phyloP scores from a whole-genome alignment of 23 red algal species.

The Pyropia haitanensis region DNA sequence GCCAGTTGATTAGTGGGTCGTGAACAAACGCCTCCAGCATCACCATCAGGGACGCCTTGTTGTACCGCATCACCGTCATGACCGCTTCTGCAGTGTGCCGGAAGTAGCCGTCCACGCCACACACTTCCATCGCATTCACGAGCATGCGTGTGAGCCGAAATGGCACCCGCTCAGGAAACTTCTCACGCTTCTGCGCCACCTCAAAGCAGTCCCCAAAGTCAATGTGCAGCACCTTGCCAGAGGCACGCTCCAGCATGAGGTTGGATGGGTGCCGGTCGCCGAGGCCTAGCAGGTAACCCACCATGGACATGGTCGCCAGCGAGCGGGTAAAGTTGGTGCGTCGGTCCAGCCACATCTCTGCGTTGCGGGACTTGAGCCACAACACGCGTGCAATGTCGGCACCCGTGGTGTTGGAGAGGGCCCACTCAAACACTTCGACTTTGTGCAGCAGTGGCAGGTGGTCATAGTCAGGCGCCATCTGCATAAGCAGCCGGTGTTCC shows the following conservation, averaged over 20 bases:
- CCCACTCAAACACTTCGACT: constrained; percentile 94
- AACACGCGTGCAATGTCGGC: constrained; percentile 76
- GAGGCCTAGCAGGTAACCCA: constrained; percentile 88
- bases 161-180: constrained; percentile 92
- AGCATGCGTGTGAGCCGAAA: constrained; percentile 97
- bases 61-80: constrained; percentile 70
- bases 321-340: constrained; percentile 86
- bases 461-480: constrained; percentile 85
- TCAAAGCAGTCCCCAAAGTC: constrained; percentile 99
- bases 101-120: constrained; percentile 87
- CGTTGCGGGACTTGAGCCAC: constrained; percentile 89
- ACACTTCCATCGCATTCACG: constrained; percentile 83
- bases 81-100: constrained; percentile 68
- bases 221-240: constrained; percentile 93
- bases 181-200: constrained; percentile 86
- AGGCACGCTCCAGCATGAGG: constrained; percentile 79
- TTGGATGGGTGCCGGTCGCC: constrained; percentile 97
- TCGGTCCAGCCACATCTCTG: constrained; percentile 96
- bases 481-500: constrained; percentile 87
- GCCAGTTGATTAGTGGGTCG: constrained; percentile 88
- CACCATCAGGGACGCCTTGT: constrained; percentile 72
- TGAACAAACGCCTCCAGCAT: constrained; percentile 99
- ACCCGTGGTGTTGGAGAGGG: constrained; percentile 78
- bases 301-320: constrained; percentile 91
- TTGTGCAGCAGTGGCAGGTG: constrained; percentile 84